phyloP scores from a whole-genome alignment of 345 rosid species.

The Anacardium occidentale region DNA sequence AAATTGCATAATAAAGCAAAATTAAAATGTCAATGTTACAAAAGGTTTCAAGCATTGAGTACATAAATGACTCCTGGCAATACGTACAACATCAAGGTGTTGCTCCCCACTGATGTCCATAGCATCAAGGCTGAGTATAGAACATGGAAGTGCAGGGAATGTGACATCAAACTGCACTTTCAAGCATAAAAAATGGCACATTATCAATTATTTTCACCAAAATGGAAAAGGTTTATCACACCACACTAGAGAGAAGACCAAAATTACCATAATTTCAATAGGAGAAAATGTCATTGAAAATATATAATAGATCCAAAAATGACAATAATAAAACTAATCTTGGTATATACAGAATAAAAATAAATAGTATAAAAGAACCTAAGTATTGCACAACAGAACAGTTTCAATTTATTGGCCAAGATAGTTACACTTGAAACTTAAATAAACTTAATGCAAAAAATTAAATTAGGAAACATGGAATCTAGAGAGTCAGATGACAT shows the following conservation, averaged over 20 bases:
- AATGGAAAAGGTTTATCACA: background rate
- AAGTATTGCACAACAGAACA: background rate
- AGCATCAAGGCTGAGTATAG: conserved; percentile 90
- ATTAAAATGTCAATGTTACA: background rate
- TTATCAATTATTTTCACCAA: conserved; percentile 6
- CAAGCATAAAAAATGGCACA: conserved; percentile 1
- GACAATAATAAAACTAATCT: background rate
- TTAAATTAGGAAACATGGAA: background rate
- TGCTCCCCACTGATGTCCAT: conserved; percentile 98
- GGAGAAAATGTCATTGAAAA: background rate
- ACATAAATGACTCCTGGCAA: conserved; percentile 3
- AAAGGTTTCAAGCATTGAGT: conserved; percentile 6
- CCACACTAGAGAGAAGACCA: background rate
- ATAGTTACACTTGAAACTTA: background rate
- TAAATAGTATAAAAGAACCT: background rate
- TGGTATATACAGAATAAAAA: background rate
- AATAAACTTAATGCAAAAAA: conserved; percentile 12
- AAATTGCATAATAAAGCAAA: conserved; percentile 16
- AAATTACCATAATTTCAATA: background rate
- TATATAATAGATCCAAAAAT: background rate
- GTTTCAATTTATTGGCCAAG: background rate
- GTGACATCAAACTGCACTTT: conserved; percentile 81
- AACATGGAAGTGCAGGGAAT: conserved; percentile 90
- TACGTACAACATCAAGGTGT: conserved; percentile 91
- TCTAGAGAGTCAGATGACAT: conserved; percentile 20